A percentile compares a stretch with the other conserved stretches of the same genome.
Conservation (phyloP, 805 yeast genomes). For the Teunomyces funiuensis region DNA sequence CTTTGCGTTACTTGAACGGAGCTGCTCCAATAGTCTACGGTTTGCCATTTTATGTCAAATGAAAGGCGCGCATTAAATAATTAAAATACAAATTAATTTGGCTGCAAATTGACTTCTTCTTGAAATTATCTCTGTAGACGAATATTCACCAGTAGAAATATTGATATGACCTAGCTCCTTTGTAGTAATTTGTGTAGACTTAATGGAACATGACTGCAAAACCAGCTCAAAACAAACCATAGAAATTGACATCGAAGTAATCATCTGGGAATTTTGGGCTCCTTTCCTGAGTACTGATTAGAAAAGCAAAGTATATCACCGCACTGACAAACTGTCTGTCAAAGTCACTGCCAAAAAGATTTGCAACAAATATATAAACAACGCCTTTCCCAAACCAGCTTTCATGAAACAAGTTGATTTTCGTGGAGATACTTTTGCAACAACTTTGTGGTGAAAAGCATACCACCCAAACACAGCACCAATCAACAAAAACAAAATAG, state of each 20-base stretch:
- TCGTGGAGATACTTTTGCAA: conserved; percentile 24
- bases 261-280: conserved; percentile 7
- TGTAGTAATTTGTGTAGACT: background rate
- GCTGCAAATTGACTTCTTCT: background rate
- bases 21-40: conserved; percentile 94
- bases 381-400: conserved; percentile 32
- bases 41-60: conserved; percentile 51
- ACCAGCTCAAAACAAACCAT: conserved; percentile 37
- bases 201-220: conserved; percentile 32
- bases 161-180: conserved; percentile 16
- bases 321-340: conserved; percentile 7
- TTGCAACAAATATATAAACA: conserved; percentile 20
- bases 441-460: conserved; percentile 25
- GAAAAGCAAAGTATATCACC: conserved; percentile 5
- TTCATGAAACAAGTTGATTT: conserved; percentile 24
- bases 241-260: conserved; percentile 10
- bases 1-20: conserved; percentile 76
- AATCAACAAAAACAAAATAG: conserved; percentile 1
- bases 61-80: background rate
- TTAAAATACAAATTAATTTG: background rate
- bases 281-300: conserved; percentile 7
- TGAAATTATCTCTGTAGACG: conserved; percentile 16
- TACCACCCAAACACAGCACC: conserved; percentile 27
- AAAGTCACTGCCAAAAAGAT: conserved; percentile 8
- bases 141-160: conserved; percentile 27